Evolutionary conservation across 2,329 filamentous ascomycete genomes (phyloP), one percentile per base, ranked within the genome.

Genomic region (Alternaria longipes): DNA sequence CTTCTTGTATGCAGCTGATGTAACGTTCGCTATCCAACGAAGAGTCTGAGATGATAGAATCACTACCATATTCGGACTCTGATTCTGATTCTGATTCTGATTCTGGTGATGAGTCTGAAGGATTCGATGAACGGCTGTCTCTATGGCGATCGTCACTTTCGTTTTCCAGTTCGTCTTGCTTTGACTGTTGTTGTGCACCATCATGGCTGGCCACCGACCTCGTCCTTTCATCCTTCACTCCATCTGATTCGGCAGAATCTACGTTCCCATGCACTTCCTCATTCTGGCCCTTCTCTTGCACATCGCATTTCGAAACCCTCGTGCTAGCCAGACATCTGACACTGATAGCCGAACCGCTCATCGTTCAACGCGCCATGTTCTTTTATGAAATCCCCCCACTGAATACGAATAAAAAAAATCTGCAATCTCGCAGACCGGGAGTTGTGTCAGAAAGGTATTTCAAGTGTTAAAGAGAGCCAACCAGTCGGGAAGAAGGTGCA

Each of bases 1-100:
- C 69, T 44, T 76, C 72, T 30, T 74, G 65, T 26, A 77, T 69
- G 41, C 72, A 72, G 62, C 72, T 76, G 12, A 65, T 68, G 36
- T 64, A 18, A 12, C n/a, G 51, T 26, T 8, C 8, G 4, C 45
- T 26, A 5, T 38, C 20, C 1, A 49, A 22, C 6, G 3, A 8
- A 14, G 34, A 12, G n/a, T 38, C 38, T 18, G 20, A 36, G 22
- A 45, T 53, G 0, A 7, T 18, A n/a, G 52, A 54, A 0, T 62
- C 53, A 52, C 32, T 57, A 11, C 38, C 54, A 18, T 30, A 9
- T 11, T 59, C 55, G 4, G 36, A 18, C 8, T 55, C 54, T 18
- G 54, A 55, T 11, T 45, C 40, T 41, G 56, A 61, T 32, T 54
- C 54, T 18, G 54, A 55, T 11, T 45, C 40, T 41, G 56, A 61